Evolutionary conservation across 2,329 filamentous ascomycete species (phyloP).

Genomic region (Aspergillus sp.): DNA sequence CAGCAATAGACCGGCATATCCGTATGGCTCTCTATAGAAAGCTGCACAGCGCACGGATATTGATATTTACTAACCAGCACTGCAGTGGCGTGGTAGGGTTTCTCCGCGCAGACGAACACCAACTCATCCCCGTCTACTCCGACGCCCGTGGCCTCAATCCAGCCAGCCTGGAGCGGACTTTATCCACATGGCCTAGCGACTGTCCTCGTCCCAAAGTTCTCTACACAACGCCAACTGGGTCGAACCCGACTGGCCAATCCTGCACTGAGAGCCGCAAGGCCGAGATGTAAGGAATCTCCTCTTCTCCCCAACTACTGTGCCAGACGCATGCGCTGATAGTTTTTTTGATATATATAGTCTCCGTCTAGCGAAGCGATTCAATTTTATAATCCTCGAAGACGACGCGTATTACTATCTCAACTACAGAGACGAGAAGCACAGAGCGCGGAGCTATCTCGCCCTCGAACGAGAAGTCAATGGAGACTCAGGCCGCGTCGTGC

Average conservation of each 20-base stretch:
- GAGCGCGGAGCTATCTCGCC: conserved; percentile 2
- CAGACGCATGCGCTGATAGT: neutral
- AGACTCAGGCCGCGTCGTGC: conserved; percentile 5
- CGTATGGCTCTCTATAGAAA: neutral
- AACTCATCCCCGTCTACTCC: neutral
- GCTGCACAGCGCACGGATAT: neutral
- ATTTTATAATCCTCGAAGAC: conserved; percentile 3
- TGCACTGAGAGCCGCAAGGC: conserved; percentile 5
- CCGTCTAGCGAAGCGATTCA: neutral
- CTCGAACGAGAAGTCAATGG: neutral
- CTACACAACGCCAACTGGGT: conserved; percentile 8
- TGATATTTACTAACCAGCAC: neutral
- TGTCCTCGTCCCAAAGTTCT: neutral
- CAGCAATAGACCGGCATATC: neutral
- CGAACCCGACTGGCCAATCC: conserved; percentile 7
- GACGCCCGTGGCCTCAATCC: neutral
- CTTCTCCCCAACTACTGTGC: neutral
- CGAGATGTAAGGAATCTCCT: neutral
- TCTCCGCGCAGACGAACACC: conserved; percentile 1
- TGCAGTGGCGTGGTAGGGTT: conserved; percentile 1
- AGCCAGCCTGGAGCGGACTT: neutral
- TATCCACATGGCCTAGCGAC: neutral
- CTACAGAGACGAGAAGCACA: neutral
- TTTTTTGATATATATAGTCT: neutral
- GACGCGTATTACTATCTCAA: conserved; percentile 2